phyloP scores from a whole-genome alignment of 2,329 filamentous ascomycete genomes.

The Colletotrichum sp. region DNA sequence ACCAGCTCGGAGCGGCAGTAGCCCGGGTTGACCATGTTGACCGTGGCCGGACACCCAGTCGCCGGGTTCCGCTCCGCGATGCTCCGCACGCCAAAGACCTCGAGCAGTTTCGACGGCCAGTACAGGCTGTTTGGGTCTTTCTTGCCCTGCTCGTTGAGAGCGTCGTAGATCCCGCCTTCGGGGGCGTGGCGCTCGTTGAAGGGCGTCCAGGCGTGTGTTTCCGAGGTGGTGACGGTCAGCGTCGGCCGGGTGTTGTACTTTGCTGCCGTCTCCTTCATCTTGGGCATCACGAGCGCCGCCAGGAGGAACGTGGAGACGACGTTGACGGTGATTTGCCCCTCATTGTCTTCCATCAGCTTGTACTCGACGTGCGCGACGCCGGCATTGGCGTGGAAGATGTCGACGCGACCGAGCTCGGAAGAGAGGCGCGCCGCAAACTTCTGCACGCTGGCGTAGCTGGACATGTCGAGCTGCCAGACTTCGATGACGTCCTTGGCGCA shows the following conservation, averaged over 20 bases:
- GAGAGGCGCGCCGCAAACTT: conserved; percentile 44
- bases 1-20: conserved; percentile 53
- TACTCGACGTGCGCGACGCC: conserved; percentile 42
- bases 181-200: conserved; percentile 31
- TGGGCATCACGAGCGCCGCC: conserved; percentile 53
- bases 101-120: conserved; percentile 34
- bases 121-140: conserved; percentile 26
- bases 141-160: conserved; percentile 28
- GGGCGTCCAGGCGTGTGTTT: conserved; percentile 27
- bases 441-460: conserved; percentile 48
- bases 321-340: conserved; percentile 57
- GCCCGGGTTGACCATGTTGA: conserved; percentile 60
- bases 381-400: conserved; percentile 48
- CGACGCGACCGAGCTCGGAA: conserved; percentile 43
- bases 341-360: conserved; percentile 45
- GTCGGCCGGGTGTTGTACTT: conserved; percentile 24
- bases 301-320: conserved; percentile 58
- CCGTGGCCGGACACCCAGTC: conserved; percentile 38
- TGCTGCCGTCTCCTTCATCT: conserved; percentile 45
- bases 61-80: conserved; percentile 21
- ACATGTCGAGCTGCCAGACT: conserved; percentile 57
- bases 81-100: conserved; percentile 29
- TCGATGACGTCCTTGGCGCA: conserved; percentile 36
- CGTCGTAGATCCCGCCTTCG: conserved; percentile 31
- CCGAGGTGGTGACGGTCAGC: conserved; percentile 32